Conservation (phyloP, 441 rosid genomes). For the Brassica hybrid region DNA sequence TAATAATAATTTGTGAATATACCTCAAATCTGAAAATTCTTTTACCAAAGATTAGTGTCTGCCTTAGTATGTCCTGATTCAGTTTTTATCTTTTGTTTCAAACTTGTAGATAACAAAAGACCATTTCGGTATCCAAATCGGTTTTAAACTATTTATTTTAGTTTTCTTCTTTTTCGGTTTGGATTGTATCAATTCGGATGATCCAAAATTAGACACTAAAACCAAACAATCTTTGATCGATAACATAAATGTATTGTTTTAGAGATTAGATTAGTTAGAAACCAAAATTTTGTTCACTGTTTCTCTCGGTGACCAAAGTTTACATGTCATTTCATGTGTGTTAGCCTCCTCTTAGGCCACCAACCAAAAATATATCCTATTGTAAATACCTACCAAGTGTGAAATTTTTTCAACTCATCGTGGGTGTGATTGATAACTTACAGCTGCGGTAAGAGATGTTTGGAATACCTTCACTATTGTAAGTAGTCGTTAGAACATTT, state of each 20-base stretch:
- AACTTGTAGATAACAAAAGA: background rate
- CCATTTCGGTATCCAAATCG: background rate
- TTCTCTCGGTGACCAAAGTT: background rate
- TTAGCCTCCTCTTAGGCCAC: constrained; percentile 27
- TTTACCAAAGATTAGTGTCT: background rate
- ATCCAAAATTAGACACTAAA: background rate
- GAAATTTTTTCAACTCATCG: background rate
- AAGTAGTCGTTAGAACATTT: background rate
- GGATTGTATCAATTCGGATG: background rate
- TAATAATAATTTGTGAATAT: background rate
- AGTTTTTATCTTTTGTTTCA: background rate
- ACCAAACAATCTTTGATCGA: constrained; percentile 14
- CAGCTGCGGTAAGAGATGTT: background rate
- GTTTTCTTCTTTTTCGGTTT: background rate
- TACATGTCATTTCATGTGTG: constrained; percentile 14
- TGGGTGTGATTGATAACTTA: background rate
- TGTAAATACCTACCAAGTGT: background rate
- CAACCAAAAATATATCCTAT: background rate
- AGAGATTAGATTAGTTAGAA: constrained; percentile 7
- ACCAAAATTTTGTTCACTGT: constrained; percentile 4
- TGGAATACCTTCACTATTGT: background rate
- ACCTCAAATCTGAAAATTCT: background rate
- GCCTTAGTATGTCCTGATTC: background rate
- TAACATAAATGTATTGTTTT: background rate
- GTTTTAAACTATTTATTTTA: too few species aligned